Percentiles rank a stretch among this genome's conserved stretches.
Evolutionary conservation across 2,329 filamentous ascomycete genomes (phyloP).

Genomic region (Ceratocystis ficicola): DNA sequence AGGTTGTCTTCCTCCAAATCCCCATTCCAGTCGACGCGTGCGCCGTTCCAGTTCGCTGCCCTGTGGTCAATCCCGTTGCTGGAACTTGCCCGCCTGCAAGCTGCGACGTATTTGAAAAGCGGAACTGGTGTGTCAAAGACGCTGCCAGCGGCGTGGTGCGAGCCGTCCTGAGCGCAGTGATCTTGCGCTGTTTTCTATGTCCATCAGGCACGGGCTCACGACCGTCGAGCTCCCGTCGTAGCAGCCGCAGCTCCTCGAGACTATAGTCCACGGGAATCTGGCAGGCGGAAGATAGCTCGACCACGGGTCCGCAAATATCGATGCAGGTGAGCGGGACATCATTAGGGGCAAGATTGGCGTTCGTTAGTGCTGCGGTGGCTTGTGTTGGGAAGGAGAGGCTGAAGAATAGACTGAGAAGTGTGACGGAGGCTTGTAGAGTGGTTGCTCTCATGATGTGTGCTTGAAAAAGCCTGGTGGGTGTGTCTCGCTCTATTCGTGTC

Average conservation of each 20-base stretch:
- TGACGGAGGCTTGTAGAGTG: slow-evolving; percentile 2
- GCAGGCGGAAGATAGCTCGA: slow-evolving; percentile 33
- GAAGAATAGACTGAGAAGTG: slow-evolving; percentile 9
- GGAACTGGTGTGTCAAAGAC: not conserved
- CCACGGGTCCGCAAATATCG: slow-evolving; percentile 34
- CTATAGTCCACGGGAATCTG: slow-evolving; percentile 24
- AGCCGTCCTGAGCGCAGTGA: slow-evolving; percentile 2
- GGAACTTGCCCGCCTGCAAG: not conserved
- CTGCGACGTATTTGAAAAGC: slow-evolving; percentile 1
- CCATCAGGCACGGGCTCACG: not conserved
- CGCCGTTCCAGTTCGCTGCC: not conserved
- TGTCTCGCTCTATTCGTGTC: not conserved
- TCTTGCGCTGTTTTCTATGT: not conserved
- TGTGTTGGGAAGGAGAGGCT: slow-evolving; percentile 26
- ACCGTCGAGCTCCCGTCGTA: not conserved
- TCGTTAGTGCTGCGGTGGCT: slow-evolving; percentile 27
- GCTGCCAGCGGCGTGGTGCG: not conserved
- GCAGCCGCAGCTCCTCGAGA: not conserved
- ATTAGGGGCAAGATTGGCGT: slow-evolving; percentile 28
- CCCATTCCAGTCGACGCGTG: not conserved
- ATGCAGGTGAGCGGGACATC: slow-evolving; percentile 33
- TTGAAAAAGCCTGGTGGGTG: not conserved
- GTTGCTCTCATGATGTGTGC: slow-evolving; percentile 16
- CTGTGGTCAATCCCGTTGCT: not conserved
- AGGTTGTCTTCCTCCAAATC: not conserved